phyloP scores from a whole-genome alignment of 1,284 basidiomycete genomes.

The Mycosarcoma mackinlayi region DNA sequence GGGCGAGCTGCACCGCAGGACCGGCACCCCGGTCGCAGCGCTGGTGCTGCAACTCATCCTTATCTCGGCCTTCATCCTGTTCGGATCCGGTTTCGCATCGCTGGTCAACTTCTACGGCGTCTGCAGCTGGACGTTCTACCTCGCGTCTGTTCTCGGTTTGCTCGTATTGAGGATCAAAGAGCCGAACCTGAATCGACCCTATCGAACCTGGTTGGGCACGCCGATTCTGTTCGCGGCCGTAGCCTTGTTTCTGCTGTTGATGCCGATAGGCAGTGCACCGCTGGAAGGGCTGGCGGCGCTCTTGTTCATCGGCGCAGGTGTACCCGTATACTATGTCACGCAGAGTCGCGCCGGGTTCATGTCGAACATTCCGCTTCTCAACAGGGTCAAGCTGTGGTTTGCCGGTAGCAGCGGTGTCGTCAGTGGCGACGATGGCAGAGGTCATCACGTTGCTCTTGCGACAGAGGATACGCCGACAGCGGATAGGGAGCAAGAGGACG shows the following conservation, averaged over 20 bases:
- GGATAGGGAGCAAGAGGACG: conserved; percentile 28
- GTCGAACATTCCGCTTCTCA: conserved; percentile 7
- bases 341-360: conserved; percentile 31
- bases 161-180: conserved; percentile 90
- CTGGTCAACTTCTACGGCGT: conserved; percentile 72
- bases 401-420: background rate
- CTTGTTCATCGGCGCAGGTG: conserved; percentile 55
- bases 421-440: conserved; percentile 15
- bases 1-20: conserved; percentile 34
- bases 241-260: conserved; percentile 89
- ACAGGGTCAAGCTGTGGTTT: conserved; percentile 11
- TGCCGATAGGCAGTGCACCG: conserved; percentile 94
- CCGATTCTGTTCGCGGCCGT: conserved; percentile 90
- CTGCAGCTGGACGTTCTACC: conserved; percentile 64
- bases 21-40: conserved; percentile 55
- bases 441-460: conserved; percentile 30
- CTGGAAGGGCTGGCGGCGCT: conserved; percentile 72
- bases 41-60: conserved; percentile 68
- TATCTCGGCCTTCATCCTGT: conserved; percentile 70
- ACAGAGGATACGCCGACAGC: conserved; percentile 11
- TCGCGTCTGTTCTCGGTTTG: conserved; percentile 76
- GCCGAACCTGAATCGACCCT: conserved; percentile 81
- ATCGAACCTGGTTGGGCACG: conserved; percentile 82
- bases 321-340: conserved; percentile 61
- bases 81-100: conserved; percentile 70